A percentile compares a stretch with the other conserved stretches of the same genome.
Evolutionary conservation across 108 stramenopile genomes (phyloP).

Genomic region (Fragilariopsis cylindrus): DNA sequence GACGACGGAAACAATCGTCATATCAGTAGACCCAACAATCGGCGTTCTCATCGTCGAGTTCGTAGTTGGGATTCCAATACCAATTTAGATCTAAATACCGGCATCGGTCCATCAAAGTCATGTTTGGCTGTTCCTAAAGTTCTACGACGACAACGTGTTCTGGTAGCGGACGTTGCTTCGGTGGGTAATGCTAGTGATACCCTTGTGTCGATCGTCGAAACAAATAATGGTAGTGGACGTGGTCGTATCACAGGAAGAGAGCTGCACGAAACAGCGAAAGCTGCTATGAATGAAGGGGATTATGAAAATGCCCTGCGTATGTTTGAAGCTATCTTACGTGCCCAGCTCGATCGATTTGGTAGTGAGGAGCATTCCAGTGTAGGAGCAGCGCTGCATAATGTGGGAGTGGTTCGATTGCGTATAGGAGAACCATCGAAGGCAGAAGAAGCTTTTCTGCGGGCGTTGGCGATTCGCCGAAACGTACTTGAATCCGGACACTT

Average conservation of each 20-base stretch:
- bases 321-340: slow-evolving; percentile 39
- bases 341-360: slow-evolving; percentile 42
- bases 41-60: slow-evolving; percentile 17
- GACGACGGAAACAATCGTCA: neutral
- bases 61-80: slow-evolving; percentile 22
- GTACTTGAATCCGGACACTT: slow-evolving; percentile 35
- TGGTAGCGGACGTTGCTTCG: slow-evolving; percentile 40
- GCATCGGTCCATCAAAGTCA: slow-evolving; percentile 9
- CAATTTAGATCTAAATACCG: neutral
- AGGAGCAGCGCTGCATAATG: slow-evolving; percentile 48
- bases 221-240: neutral
- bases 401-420: slow-evolving; percentile 39
- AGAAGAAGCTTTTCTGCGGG: slow-evolving; percentile 32
- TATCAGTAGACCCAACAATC: neutral
- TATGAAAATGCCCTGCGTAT: slow-evolving; percentile 28
- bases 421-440: slow-evolving; percentile 36
- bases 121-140: slow-evolving; percentile 19
- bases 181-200: slow-evolving; percentile 40
- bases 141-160: slow-evolving; percentile 28
- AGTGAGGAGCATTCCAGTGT: slow-evolving; percentile 36
- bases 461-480: slow-evolving; percentile 34
- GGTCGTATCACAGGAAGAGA: slow-evolving; percentile 37
- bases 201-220: slow-evolving; percentile 15
- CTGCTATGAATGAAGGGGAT: slow-evolving; percentile 37
- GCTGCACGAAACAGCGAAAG: slow-evolving; percentile 45